Percentiles rank a stretch among this genome's conserved stretches.
Evolutionary conservation across 192 early-diverging fungal genomes (phyloP).

Genomic region (Rhizophagus sp.): DNA sequence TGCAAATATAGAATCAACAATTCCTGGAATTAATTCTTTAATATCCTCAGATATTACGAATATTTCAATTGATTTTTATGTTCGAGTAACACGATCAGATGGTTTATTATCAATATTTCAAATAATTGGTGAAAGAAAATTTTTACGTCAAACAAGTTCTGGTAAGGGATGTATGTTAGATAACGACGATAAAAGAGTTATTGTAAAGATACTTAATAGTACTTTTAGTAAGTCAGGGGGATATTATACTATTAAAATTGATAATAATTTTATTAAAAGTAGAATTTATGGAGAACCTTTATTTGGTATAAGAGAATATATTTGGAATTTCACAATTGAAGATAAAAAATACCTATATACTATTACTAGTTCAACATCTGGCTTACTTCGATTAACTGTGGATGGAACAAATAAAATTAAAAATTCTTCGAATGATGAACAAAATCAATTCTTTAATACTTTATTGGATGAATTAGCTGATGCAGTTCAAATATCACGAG

Average conservation of each 20-base stretch:
- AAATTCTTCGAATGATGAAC: not conserved
- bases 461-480: not conserved
- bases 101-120: no score
- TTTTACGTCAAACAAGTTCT: no score
- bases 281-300: not conserved
- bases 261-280: not conserved
- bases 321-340: not conserved
- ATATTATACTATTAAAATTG: not conserved
- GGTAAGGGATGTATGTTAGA: no score
- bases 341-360: not conserved
- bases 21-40: no score
- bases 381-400: not conserved
- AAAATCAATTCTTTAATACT: not conserved
- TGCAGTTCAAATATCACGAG: not conserved
- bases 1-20: no score
- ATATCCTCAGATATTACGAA: no score
- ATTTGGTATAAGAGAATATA: not conserved
- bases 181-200: no score
- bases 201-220: no score
- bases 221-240: not conserved
- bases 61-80: no score
- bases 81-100: no score
- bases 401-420: not conserved
- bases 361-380: not conserved
- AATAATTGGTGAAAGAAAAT: no score